Conservation (phyloP, 108 stramenopile genomes). For the Hondaea fermentalgiana region DNA sequence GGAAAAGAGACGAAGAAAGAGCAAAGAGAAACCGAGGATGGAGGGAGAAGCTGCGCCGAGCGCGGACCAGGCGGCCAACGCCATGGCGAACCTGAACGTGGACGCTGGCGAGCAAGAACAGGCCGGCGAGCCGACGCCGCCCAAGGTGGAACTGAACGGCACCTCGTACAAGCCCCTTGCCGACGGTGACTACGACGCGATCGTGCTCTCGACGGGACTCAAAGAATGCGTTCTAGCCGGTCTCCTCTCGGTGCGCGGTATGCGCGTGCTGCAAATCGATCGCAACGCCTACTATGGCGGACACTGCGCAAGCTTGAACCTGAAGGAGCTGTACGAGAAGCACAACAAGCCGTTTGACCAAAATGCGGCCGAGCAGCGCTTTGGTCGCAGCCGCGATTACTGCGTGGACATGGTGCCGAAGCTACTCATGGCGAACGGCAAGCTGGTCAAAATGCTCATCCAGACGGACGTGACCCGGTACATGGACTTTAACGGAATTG, state of each 20-base stretch:
- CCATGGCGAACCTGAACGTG: neutral
- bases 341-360: slow-evolving; percentile 75
- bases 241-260: slow-evolving; percentile 75
- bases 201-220: slow-evolving; percentile 94
- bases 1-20: no score
- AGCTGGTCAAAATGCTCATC: slow-evolving; percentile 93
- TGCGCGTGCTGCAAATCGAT: slow-evolving; percentile 83
- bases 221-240: slow-evolving; percentile 99
- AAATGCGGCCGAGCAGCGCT: neutral
- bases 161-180: slow-evolving; percentile 84
- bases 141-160: slow-evolving; percentile 15
- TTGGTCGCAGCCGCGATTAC: slow-evolving; percentile 88
- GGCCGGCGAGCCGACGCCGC: neutral
- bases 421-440: slow-evolving; percentile 99
- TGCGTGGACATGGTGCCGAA: slow-evolving; percentile 98
- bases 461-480: slow-evolving; percentile 95
- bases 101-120: neutral
- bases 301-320: slow-evolving; percentile 90
- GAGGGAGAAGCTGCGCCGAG: neutral
- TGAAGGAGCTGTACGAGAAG: slow-evolving; percentile 66
- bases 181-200: slow-evolving; percentile 98
- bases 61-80: neutral
- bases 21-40: no score
- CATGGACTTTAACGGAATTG: slow-evolving; percentile 90
- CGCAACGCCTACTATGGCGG: slow-evolving; percentile 97